These are phyloP conservation scores for Adenanthera pavonina DNA, from an alignment of 306 rosid genomes.

Conservation along the genomic window DNA sequence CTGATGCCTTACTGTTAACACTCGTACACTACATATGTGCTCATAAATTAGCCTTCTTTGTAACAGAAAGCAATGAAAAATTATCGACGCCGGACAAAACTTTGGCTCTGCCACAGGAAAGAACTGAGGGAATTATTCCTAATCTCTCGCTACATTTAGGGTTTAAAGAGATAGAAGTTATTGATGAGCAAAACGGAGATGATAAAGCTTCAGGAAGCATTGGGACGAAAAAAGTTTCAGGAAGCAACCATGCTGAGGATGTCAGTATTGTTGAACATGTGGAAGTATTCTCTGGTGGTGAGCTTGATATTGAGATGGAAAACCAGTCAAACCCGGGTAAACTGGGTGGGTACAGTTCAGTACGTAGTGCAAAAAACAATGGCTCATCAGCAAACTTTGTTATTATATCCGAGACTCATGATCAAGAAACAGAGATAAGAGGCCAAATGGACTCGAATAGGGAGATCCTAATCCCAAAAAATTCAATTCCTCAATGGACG, in stretches of 20 bases:
- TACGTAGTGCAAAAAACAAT: constrained; percentile 29
- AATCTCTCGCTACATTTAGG: constrained; percentile 44
- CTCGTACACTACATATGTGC: constrained; percentile 7
- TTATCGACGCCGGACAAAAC: constrained; percentile 33
- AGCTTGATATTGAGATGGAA: constrained; percentile 36
- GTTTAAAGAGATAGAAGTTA: constrained; percentile 28
- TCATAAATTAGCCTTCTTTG: constrained; percentile 20
- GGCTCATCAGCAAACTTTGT: constrained; percentile 34
- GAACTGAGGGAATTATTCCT: constrained; percentile 59
- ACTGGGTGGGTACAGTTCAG: constrained; percentile 32
- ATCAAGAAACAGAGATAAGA: constrained; percentile 35
- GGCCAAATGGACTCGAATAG: constrained; percentile 30
- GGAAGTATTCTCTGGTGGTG: constrained; percentile 22
- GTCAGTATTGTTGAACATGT: constrained; percentile 21
- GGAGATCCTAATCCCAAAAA: constrained; percentile 37
- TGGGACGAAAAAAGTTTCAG: neutral
- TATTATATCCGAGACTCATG: constrained; percentile 34
- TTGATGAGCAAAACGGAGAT: constrained; percentile 36
- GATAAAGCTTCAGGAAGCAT: constrained; percentile 31
- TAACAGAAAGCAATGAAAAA: constrained; percentile 49
- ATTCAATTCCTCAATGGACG: constrained; percentile 72
- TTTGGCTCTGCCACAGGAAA: constrained; percentile 41
- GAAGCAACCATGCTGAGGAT: constrained; percentile 36
- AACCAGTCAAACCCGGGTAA: constrained; percentile 38
- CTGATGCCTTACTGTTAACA: constrained; percentile 21